Evolutionary conservation across 1,284 basidiomycete species (phyloP).

Genomic region (Ustilago tritici): DNA sequence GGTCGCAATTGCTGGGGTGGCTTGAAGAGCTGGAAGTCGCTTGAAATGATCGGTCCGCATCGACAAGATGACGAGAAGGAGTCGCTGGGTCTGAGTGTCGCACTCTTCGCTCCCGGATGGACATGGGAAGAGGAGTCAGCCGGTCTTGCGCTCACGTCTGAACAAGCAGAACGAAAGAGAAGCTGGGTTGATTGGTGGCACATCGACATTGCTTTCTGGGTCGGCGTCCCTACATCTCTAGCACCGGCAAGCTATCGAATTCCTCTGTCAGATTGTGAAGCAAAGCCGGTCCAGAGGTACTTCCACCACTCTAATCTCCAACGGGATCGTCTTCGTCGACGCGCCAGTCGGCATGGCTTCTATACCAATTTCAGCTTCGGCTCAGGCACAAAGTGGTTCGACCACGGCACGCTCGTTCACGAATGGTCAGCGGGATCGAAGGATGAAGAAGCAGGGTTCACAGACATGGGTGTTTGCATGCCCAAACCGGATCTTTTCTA

Average conservation of each 20-base stretch:
- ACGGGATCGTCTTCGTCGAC: not conserved
- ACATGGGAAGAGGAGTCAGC: slow-evolving; percentile 62
- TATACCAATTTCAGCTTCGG: slow-evolving; percentile 59
- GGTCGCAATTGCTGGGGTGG: slow-evolving; percentile 63
- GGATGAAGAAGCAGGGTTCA: slow-evolving; percentile 25
- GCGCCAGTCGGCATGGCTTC: slow-evolving; percentile 21
- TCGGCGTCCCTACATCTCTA: not conserved
- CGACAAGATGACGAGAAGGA: not conserved
- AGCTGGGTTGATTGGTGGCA: slow-evolving; percentile 58
- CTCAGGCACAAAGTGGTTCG: slow-evolving; percentile 54
- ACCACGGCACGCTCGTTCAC: slow-evolving; percentile 38
- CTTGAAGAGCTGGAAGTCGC: slow-evolving; percentile 45
- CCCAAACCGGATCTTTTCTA: slow-evolving; percentile 48
- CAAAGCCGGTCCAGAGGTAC: slow-evolving; percentile 24
- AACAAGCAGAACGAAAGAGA: slow-evolving; percentile 11
- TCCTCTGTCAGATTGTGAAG: not conserved
- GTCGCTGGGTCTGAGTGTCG: slow-evolving; percentile 51
- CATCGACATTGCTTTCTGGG: slow-evolving; percentile 50
- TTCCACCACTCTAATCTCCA: slow-evolving; percentile 19
- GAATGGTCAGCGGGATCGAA: slow-evolving; percentile 6
- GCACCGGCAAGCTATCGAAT: not conserved
- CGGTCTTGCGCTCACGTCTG: slow-evolving; percentile 13
- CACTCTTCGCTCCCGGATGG: slow-evolving; percentile 65
- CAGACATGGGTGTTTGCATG: slow-evolving; percentile 47
- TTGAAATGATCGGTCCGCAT: slow-evolving; percentile 56